Evolutionary conservation across 2,329 filamentous ascomycete species (phyloP), one percentile per base, ranked within the genome.

Genomic region (Bipolaris zeicola): DNA sequence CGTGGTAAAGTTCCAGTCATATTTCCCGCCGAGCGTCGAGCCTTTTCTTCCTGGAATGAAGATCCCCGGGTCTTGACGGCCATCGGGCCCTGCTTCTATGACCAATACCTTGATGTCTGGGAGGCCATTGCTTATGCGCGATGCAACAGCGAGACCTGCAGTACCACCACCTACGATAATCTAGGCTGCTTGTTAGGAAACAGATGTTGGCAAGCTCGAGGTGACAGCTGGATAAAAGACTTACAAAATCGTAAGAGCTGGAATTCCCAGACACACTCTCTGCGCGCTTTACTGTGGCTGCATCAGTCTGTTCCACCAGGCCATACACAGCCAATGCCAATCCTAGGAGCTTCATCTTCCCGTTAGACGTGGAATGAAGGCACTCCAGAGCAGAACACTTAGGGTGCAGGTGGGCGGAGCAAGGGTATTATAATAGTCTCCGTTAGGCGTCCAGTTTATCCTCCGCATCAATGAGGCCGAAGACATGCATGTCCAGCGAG

Each of bases 1-100:
- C 0, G 80, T 79, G 0, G 79, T 80, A 49, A 82, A 77, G 66
- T 81, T 81, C 70, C 67, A 71, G 22, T 71, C 67, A 39, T 67
- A 70, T 43, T 60, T 68, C 7, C 61, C 62, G 20, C 68, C 69
- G 1, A 72, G 57, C 0, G 69, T 71, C 7, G 66, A 68, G 16
- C 69, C 68, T 42, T 69, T 69, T 11, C 65, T 63, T 38, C 69
- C 69, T 31, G 68, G 69, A 7, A 72, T 61, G 28, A 44, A 57
- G 54, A 72, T 72, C 3, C 59, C 62, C 11, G 66, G 68, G 33
- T 72, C 69, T 39, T 67, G 53, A 39, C 63, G 60, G 28, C 65
- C 68, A 51, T 71, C 70, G 52, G 36, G 76, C 63, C 55, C 68
- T 28, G 68, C 68, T 57, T 71, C 68, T 14, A 70, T 64, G 11